Percentiles rank a stretch among this genome's conserved stretches.
phyloP scores from a whole-genome alignment of 352 stramenopile species.

The Pythium rishiriense region DNA sequence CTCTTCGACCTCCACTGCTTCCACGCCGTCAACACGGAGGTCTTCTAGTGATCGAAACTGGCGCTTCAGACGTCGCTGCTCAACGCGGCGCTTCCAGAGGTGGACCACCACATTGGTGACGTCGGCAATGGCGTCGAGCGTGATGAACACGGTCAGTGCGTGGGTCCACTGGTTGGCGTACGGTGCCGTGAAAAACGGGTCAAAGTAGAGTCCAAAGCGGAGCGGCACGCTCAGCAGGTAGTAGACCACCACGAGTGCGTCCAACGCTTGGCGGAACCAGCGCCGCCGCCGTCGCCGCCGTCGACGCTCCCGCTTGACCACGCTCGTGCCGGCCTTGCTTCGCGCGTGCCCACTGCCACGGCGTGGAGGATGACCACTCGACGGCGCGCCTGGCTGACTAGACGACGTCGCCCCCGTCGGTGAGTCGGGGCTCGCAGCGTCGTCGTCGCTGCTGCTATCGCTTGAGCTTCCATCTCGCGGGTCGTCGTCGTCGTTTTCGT shows the following conservation, averaged over 20 bases:
- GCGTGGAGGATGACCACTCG: not conserved
- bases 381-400: not conserved
- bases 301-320: constrained; percentile 1
- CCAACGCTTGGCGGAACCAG: not conserved
- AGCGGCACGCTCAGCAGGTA: constrained; percentile 32
- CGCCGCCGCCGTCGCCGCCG: not conserved
- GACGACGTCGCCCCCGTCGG: constrained; percentile 6
- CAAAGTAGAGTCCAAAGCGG: constrained; percentile 32
- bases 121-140: constrained; percentile 27
- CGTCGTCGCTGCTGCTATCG: not conserved
- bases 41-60: not conserved
- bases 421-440: not conserved
- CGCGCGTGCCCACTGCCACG: not conserved
- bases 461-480: constrained; percentile 4
- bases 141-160: constrained; percentile 26
- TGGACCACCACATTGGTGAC: constrained; percentile 10
- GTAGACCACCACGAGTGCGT: constrained; percentile 19
- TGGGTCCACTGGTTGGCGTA: constrained; percentile 14
- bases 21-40: not conserved
- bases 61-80: not conserved
- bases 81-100: not conserved
- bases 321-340: not conserved
- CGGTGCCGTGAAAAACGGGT: constrained; percentile 26
- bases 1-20: not conserved
- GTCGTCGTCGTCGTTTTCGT: not conserved